Percentiles rank a stretch among this genome's conserved stretches.
Conservation (phyloP, 2,329 filamentous ascomycete species). For the Monilinia laxa region DNA sequence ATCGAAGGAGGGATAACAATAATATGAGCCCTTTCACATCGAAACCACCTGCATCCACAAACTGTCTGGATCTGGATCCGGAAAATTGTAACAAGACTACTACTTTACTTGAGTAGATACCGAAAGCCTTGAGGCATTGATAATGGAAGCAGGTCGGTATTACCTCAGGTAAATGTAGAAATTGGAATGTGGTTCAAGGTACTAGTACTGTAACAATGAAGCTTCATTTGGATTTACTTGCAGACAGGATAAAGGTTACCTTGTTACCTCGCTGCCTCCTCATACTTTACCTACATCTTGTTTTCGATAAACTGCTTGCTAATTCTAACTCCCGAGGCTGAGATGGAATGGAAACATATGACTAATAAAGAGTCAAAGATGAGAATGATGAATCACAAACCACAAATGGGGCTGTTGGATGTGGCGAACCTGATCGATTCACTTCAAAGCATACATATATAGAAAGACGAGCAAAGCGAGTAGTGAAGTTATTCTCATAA, state of each 20-base stretch:
- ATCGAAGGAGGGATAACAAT: too few relatives aligned
- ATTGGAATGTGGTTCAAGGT: background rate
- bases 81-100: too few relatives aligned
- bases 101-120: too few relatives aligned
- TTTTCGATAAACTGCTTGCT: background rate
- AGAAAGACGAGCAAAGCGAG: background rate
- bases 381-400: background rate
- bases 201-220: background rate
- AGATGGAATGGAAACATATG: too few relatives aligned
- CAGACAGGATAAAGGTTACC: background rate
- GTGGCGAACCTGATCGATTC: background rate
- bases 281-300: background rate
- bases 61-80: too few relatives aligned
- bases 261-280: too few relatives aligned
- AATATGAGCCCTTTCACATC: too few relatives aligned
- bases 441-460: background rate
- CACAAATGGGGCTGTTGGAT: background rate
- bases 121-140: too few relatives aligned
- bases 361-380: background rate
- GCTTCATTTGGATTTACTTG: background rate
- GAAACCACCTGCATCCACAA: too few relatives aligned
- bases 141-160: too few relatives aligned
- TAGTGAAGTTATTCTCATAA: conserved; percentile 2
- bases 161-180: too few relatives aligned
- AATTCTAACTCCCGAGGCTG: background rate